A percentile compares a stretch with the other conserved stretches of the same genome.
These are phyloP conservation scores for Fusarium graminum DNA, from an alignment of 2,329 filamentous ascomycete species.

Conservation along the genomic window DNA sequence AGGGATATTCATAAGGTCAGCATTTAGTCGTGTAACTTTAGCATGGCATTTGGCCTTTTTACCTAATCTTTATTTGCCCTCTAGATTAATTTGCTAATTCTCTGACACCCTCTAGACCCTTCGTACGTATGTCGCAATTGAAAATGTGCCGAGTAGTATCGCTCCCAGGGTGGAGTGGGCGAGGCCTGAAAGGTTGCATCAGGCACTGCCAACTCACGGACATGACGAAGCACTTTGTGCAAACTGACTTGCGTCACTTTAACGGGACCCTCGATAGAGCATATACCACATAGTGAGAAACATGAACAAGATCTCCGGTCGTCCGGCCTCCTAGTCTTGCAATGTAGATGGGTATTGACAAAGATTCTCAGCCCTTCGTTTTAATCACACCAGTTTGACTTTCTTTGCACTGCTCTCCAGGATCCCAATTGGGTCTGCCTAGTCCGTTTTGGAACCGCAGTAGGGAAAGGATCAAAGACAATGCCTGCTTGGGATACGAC, in stretches of 20 bases:
- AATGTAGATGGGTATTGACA: background rate
- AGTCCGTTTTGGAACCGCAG: background rate
- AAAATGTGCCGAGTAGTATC: background rate
- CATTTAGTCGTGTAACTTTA: too few relatives aligned
- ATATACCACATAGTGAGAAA: background rate
- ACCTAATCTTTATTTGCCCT: too few relatives aligned
- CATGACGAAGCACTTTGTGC: background rate
- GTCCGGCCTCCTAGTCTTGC: too few relatives aligned
- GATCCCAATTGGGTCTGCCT: background rate
- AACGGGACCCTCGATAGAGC: background rate
- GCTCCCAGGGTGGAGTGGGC: background rate
- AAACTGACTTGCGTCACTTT: background rate
- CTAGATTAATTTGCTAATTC: too few relatives aligned
- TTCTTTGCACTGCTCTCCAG: background rate
- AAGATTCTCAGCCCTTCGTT: constrained; percentile 1
- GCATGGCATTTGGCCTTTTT: too few relatives aligned
- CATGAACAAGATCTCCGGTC: too few relatives aligned
- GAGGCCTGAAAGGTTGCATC: background rate
- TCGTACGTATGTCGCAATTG: background rate
- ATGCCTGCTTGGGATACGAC: constrained; percentile 8
- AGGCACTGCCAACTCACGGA: background rate
- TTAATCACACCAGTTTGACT: constrained; percentile 5
- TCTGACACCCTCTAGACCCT: too few relatives aligned
- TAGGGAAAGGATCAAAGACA: background rate
- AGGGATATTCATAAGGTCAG: too few relatives aligned